Evolutionary conservation across 768 basidiomycete species (phyloP), one percentile per base, ranked within the genome.

Genomic region (Pleurotus giganteus): DNA sequence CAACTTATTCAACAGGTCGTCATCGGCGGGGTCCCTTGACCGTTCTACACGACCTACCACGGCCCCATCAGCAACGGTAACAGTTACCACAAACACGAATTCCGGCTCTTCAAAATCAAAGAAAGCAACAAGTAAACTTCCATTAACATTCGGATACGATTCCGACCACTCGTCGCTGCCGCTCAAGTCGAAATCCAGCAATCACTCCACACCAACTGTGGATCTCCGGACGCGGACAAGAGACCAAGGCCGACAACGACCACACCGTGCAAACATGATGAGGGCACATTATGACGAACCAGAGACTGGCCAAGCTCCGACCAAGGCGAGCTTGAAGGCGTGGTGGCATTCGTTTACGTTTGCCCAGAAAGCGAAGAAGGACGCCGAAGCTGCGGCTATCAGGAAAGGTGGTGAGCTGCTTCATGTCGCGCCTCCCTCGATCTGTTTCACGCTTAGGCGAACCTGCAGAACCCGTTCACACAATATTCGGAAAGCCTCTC

Each of bases 401-500:
- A 71, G 28, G 57, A 68, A 37, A 63, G 67, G 49, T 34, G 49
- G 63, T 65, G 69, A 65, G 75, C 82, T 79, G 43, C 52, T 76
- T 67, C 21, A 17, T 45, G 46, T 28, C 39, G 32, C 21, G 15
- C 28, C 19, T 45, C 15, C 27, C 24, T 46, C 31, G 39, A 37
- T 37, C 51, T 54, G 53, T 27, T 26, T 39, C 36, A 44, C 27
- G 26, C 47, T 23, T 39, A 36, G 42, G 42, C 45, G 13, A 43
- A 44, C 29, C 53, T 15, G 68, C 66, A 57, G 74, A 71, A 58
- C 64, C 66, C 17, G 49, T 37, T 60, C 74, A 74, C 66, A 72
- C 79, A 5, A 93, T 98, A 27, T 98, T 98, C 63, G 90, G 89
- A 4, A 88, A 83, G 55, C 86, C 93, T 1, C 82, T 98, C 63